Base-by-base conservation (phyloP, 768 basidiomycete genomes). In the Boletus insuetus region DNA sequence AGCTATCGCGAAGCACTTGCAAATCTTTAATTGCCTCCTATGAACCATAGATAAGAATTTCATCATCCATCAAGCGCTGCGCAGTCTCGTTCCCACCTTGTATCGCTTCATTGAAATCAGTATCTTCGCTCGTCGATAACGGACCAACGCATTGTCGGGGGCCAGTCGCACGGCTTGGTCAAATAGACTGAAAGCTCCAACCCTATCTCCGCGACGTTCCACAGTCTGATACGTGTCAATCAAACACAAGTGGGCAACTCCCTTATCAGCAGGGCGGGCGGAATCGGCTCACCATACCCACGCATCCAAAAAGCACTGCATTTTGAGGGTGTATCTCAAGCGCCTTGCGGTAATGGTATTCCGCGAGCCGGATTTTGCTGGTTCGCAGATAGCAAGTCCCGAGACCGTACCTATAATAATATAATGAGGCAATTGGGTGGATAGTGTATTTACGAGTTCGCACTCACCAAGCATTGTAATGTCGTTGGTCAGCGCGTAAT, bases 401-500 rank as follows among this genome's bases (percentile, higher is more conserved):
- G 63, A 99, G 78, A n/a, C 97, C 97, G 73, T 98, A 99, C 96
- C 96, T 98, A 66, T 59, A 58, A 67, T 62, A 49, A 58, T 54
- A 53, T 69, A 62, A 68, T 73, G 54, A 69, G 57, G 53, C 61
- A 26, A 50, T 32, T n/a, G 22, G n/a, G 35, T 13, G 14, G 50
- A 43, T 50, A 31, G 32, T 37, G 26, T 46, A 38, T 58, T 24
- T 38, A 52, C 20, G 32, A 38, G 3, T 49, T 53, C 29, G 38
- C 51, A 79, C 91, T 71, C 72, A 97, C 97, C 97, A 98, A 51
- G 97, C 97, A 75, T 97, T 96, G 74, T 98, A 99, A 74, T 97
- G 94, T 73, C 92, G 85, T 65, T 83, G 76, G 77, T 98, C 94
- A 55, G 89, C 87, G 74, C 91, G 84, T 71, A 99, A 79, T 38